Percentiles rank a stretch among this genome's conserved stretches.
These are phyloP conservation scores for Mariannaea sp. DNA, from an alignment of 2,329 filamentous ascomycete species.

Conservation along the genomic window DNA sequence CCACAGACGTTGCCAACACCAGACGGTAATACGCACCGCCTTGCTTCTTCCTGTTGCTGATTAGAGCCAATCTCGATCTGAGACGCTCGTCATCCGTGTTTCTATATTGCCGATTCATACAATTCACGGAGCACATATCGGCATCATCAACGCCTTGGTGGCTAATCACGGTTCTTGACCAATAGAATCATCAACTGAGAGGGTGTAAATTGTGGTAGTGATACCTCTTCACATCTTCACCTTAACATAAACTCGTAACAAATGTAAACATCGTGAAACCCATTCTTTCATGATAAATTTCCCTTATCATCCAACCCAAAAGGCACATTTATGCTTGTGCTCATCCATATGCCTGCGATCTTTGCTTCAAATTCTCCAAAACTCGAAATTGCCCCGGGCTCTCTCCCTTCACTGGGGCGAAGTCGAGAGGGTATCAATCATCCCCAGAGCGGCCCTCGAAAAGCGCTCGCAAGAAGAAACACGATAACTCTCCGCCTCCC, in stretches of 20 bases:
- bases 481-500: too few species aligned
- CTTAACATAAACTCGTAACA: conserved; percentile 35
- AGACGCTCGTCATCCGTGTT: too few species aligned
- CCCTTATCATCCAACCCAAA: conserved; percentile 16
- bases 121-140: too few species aligned
- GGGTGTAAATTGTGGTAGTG: conserved; percentile 15
- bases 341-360: conserved; percentile 5
- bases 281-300: conserved; percentile 16
- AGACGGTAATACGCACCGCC: too few species aligned
- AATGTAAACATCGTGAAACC: not conserved
- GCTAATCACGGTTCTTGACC: not conserved
- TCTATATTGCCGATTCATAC: too few species aligned
- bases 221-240: conserved; percentile 28
- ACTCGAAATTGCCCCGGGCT: conserved; percentile 29
- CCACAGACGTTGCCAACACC: not conserved
- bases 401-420: conserved; percentile 34
- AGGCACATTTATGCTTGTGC: conserved; percentile 7
- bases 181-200: not conserved
- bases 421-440: conserved; percentile 35
- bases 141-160: too few species aligned
- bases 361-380: conserved; percentile 18
- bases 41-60: too few species aligned
- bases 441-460: conserved; percentile 27
- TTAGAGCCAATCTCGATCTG: too few species aligned
- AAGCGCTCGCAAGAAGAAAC: conserved; percentile 25